A percentile compares a stretch with the other conserved stretches of the same genome.
phyloP scores from a whole-genome alignment of 192 early-diverging fungal species.

The Geosiphon pyriformis region DNA sequence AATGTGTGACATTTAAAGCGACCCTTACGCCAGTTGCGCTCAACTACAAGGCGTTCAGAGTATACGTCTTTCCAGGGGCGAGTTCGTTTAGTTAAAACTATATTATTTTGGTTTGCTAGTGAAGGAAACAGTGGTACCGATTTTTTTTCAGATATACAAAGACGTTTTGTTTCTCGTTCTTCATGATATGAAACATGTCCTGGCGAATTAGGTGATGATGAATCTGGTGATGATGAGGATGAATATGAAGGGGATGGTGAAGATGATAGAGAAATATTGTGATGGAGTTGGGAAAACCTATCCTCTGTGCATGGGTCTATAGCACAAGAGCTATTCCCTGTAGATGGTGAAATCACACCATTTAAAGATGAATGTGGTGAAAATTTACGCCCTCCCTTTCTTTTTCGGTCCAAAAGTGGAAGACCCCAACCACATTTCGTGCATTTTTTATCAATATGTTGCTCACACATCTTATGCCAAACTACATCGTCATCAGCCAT shows the following conservation, averaged over 20 bases:
- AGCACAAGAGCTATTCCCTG: too few relatives aligned
- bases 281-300: too few relatives aligned
- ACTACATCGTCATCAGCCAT: slow-evolving; percentile 88
- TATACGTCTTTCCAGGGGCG: slow-evolving; percentile 92
- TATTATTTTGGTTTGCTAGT: slow-evolving; percentile 14
- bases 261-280: slow-evolving; percentile 18
- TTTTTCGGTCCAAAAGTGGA: slow-evolving; percentile 72
- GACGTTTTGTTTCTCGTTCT: slow-evolving; percentile 27
- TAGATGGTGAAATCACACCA: too few relatives aligned
- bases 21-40: slow-evolving; percentile 90
- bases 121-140: neutral
- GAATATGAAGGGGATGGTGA: slow-evolving; percentile 22
- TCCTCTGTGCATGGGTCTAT: too few relatives aligned
- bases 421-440: slow-evolving; percentile 96
- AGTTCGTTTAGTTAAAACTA: neutral
- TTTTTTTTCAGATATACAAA: slow-evolving; percentile 6
- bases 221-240: too few relatives aligned
- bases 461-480: slow-evolving; percentile 96
- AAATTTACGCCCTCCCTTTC: too few relatives aligned
- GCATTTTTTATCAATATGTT: slow-evolving; percentile 96
- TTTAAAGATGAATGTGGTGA: too few relatives aligned
- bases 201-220: slow-evolving; percentile 22
- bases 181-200: slow-evolving; percentile 27
- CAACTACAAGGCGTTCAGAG: slow-evolving; percentile 84
- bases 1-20: slow-evolving; percentile 61